A percentile compares a stretch with the other conserved stretches of the same genome.
Conservation (phyloP, 805 yeast species). For the Candida endomychidarum region DNA sequence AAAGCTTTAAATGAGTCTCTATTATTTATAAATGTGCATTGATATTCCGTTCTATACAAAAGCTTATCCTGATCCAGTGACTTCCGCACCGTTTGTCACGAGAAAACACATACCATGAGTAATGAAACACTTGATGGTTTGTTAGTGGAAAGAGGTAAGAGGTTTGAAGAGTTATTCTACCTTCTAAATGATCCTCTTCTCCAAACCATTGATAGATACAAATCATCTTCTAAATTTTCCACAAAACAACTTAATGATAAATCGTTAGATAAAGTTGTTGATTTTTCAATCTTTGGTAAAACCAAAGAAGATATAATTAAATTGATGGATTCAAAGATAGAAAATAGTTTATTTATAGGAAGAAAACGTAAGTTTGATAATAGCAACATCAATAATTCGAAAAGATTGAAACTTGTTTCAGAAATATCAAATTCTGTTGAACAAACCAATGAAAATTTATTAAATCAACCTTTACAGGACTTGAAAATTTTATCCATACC, state of each 20-base stretch:
- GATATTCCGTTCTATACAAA: no score
- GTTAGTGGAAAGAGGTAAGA: conserved; percentile 12
- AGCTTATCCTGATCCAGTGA: conserved; percentile 19
- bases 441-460: conserved; percentile 16
- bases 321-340: conserved; percentile 9
- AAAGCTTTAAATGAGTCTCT: no score
- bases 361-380: conserved; percentile 7
- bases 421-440: conserved; percentile 19
- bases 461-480: conserved; percentile 26
- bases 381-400: conserved; percentile 1
- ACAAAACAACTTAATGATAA: conserved; percentile 6
- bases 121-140: conserved; percentile 2
- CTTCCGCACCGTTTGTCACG: conserved; percentile 23
- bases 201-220: conserved; percentile 10
- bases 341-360: conserved; percentile 2
- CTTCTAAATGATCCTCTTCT: conserved; percentile 21
- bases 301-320: conserved; percentile 6
- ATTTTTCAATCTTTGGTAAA: conserved; percentile 11
- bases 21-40: no score
- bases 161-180: conserved; percentile 19
- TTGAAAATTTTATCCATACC: conserved; percentile 41
- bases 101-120: conserved; percentile 11
- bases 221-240: conserved; percentile 7
- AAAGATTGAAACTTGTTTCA: conserved; percentile 12
- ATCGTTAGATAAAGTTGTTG: conserved; percentile 9